These are phyloP conservation scores for Apiospora aurea DNA, from an alignment of 2,329 filamentous ascomycete species.

Conservation along the genomic window DNA sequence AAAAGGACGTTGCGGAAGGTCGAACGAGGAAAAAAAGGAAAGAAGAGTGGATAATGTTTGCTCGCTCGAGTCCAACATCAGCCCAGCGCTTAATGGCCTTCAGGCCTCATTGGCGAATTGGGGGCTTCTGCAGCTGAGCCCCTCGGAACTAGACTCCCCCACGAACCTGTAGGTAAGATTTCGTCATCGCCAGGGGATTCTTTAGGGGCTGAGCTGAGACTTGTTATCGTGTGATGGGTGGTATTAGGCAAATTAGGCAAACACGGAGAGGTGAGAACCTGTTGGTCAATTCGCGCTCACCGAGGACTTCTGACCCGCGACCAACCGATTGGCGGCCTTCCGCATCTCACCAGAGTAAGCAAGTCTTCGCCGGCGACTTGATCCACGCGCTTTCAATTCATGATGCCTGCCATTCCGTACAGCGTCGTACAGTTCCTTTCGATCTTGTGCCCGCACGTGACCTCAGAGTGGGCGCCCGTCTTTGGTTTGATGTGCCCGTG, in stretches of 20 bases:
- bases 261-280: neutral
- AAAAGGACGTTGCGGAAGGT: slow-evolving; percentile 1
- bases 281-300: neutral
- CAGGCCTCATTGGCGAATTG: neutral
- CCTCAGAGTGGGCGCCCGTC: slow-evolving; percentile 39
- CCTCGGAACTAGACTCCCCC: neutral
- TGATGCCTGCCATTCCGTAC: too few relatives aligned
- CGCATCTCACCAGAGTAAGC: too few relatives aligned
- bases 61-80: neutral
- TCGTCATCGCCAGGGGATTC: neutral
- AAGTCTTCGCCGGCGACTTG: neutral
- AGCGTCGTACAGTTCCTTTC: too few relatives aligned
- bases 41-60: neutral
- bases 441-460: too few relatives aligned
- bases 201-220: neutral
- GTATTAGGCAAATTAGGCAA: neutral
- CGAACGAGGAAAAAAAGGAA: neutral
- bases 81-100: neutral
- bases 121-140: neutral
- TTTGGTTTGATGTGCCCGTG: too few relatives aligned
- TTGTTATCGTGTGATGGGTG: neutral
- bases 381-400: too few relatives aligned
- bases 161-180: neutral
- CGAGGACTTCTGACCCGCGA: neutral
- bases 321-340: neutral